phyloP scores from a whole-genome alignment of 2,329 filamentous ascomycete genomes.

The Davidsoniella eucalypti region DNA sequence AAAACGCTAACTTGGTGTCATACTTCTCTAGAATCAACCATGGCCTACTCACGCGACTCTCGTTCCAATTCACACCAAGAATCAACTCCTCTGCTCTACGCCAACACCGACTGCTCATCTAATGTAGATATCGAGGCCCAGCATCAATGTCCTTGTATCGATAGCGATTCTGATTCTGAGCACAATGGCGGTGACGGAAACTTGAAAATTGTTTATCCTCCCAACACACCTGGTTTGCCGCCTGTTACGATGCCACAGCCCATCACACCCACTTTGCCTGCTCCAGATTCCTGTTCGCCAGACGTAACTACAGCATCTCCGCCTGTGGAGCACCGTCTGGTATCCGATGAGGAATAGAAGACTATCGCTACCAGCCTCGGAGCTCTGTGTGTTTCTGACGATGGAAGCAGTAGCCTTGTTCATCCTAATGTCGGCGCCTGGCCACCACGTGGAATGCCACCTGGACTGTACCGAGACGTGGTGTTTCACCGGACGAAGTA shows the following conservation, averaged over 20 bases:
- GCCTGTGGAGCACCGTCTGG: slow-evolving; percentile 3
- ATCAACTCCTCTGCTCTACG: too few relatives aligned
- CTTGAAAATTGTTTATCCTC: neutral
- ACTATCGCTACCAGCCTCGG: slow-evolving; percentile 11
- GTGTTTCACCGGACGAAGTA: slow-evolving; percentile 28
- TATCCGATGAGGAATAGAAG: slow-evolving; percentile 8
- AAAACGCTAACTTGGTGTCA: too few relatives aligned
- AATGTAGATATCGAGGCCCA: too few relatives aligned
- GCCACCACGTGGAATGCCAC: slow-evolving; percentile 30
- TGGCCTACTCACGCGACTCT: too few relatives aligned
- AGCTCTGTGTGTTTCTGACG: neutral
- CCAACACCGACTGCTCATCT: too few relatives aligned
- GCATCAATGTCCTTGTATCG: too few relatives aligned
- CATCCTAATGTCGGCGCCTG: slow-evolving; percentile 27
- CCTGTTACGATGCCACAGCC: neutral
- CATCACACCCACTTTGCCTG: neutral
- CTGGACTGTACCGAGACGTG: slow-evolving; percentile 33
- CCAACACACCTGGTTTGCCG: neutral
- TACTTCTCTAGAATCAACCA: too few relatives aligned
- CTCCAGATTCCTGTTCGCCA: neutral
- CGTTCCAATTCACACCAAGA: too few relatives aligned
- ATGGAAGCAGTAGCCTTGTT: slow-evolving; percentile 25
- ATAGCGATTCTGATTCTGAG: too few relatives aligned
- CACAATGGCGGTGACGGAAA: too few relatives aligned
- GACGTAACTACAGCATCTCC: neutral